Conservation (phyloP, 2,329 filamentous ascomycete genomes). For the Xenosphaeropsis pyriputrescens region DNA sequence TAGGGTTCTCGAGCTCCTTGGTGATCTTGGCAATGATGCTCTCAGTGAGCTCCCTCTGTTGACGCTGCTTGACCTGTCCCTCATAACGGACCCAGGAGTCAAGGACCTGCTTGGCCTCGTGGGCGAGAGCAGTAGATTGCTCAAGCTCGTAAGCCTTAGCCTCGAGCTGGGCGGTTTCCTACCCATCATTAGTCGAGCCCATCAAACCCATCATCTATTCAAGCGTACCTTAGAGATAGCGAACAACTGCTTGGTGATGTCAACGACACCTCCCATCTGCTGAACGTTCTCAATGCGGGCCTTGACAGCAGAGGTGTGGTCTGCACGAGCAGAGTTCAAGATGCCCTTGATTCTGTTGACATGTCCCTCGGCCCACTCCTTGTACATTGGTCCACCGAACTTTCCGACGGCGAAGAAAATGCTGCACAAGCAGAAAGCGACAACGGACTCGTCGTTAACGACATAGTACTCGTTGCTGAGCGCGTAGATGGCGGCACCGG, state of each 20-base stretch:
- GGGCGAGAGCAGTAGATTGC: slow-evolving; percentile 83
- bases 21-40: slow-evolving; percentile 91
- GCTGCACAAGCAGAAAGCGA: slow-evolving; percentile 80
- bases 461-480: slow-evolving; percentile 99
- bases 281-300: slow-evolving; percentile 84
- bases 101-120: slow-evolving; percentile 87
- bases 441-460: slow-evolving; percentile 96
- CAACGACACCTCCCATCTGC: slow-evolving; percentile 87
- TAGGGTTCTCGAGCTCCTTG: slow-evolving; percentile 98
- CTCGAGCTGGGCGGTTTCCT: slow-evolving; percentile 90
- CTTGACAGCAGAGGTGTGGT: slow-evolving; percentile 94
- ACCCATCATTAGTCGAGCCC: background rate
- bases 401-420: slow-evolving; percentile 89
- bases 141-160: slow-evolving; percentile 93
- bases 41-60: slow-evolving; percentile 92
- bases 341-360: slow-evolving; percentile 88
- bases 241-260: slow-evolving; percentile 94
- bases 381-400: slow-evolving; percentile 85
- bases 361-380: slow-evolving; percentile 80
- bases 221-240: slow-evolving; percentile 83
- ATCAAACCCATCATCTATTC: background rate
- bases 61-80: slow-evolving; percentile 94
- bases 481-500: slow-evolving; percentile 82
- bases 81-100: slow-evolving; percentile 99
- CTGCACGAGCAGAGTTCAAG: slow-evolving; percentile 82